Conservation (phyloP, 2,329 filamentous ascomycete genomes). For the Ophiosphaerella narmari region DNA sequence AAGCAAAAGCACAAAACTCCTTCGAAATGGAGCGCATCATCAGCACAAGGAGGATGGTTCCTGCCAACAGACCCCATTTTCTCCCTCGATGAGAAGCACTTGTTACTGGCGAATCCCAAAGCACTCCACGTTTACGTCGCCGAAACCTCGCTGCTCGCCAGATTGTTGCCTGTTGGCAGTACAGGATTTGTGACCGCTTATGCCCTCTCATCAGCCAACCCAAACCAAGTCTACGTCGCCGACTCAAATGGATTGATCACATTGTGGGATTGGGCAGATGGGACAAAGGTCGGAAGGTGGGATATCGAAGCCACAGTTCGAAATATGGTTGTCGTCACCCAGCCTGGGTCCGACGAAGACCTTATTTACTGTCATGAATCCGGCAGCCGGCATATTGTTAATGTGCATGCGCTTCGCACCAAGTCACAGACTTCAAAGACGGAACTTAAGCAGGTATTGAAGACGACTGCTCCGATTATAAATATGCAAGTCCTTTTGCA, state of each 20-base stretch:
- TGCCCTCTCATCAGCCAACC: conserved; percentile 56
- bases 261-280: conserved; percentile 63
- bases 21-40: conserved; percentile 46
- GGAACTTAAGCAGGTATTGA: conserved; percentile 44
- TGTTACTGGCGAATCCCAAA: conserved; percentile 75
- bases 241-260: conserved; percentile 57
- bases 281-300: conserved; percentile 51
- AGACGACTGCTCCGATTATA: conserved; percentile 43
- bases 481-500: conserved; percentile 54
- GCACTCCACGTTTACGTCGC: conserved; percentile 82
- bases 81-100: conserved; percentile 61
- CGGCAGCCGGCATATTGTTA: conserved; percentile 47
- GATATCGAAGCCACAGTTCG: conserved; percentile 45
- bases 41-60: conserved; percentile 60
- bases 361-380: conserved; percentile 47
- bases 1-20: conserved; percentile 26
- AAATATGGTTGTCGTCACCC: conserved; percentile 36
- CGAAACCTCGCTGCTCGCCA: conserved; percentile 77
- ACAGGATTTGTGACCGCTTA: conserved; percentile 55
- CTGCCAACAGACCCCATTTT: conserved; percentile 62
- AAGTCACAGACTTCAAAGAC: conserved; percentile 32
- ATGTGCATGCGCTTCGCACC: conserved; percentile 40
- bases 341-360: conserved; percentile 36
- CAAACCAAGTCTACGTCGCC: conserved; percentile 59
- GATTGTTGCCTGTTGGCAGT: conserved; percentile 63